Conservation (phyloP, 2,329 filamentous ascomycete genomes). For the Talaromyces sp. region DNA sequence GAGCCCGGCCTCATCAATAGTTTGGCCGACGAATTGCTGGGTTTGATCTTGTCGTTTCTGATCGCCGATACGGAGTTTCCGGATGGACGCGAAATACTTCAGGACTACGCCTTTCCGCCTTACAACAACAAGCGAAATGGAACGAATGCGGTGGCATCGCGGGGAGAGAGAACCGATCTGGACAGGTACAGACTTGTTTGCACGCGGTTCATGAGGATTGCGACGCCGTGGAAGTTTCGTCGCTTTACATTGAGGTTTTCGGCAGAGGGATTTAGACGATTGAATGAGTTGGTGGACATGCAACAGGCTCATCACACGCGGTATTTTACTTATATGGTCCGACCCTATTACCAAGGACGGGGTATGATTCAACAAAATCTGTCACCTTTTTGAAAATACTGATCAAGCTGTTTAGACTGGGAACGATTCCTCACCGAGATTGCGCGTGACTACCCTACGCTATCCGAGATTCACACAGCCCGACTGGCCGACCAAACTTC, state of each 20-base stretch:
- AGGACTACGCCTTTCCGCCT: slow-evolving; percentile 8
- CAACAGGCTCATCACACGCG: slow-evolving; percentile 37
- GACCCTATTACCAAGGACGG: slow-evolving; percentile 39
- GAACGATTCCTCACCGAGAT: slow-evolving; percentile 24
- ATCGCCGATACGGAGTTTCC: slow-evolving; percentile 20
- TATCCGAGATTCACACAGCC: slow-evolving; percentile 29
- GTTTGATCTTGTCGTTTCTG: slow-evolving; percentile 32
- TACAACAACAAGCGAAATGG: slow-evolving; percentile 9
- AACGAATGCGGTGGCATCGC: slow-evolving; percentile 4
- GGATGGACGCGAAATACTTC: slow-evolving; percentile 16
- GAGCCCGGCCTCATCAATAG: slow-evolving; percentile 31
- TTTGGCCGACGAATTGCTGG: slow-evolving; percentile 38
- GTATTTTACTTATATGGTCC: slow-evolving; percentile 40
- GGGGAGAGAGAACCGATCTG: slow-evolving; percentile 35
- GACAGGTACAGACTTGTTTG: slow-evolving; percentile 42
- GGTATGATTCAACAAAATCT: slow-evolving; percentile 26
- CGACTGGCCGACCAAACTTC: slow-evolving; percentile 39
- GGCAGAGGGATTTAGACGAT: slow-evolving; percentile 31
- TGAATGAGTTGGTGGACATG: slow-evolving; percentile 36
- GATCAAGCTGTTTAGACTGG: slow-evolving; percentile 28
- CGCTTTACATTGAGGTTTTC: slow-evolving; percentile 39
- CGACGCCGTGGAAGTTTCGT: slow-evolving; percentile 39
- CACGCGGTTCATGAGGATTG: slow-evolving; percentile 40
- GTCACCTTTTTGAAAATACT: background rate
- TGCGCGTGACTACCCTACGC: slow-evolving; percentile 21